Conservation (phyloP, 257 asterid species). For the Solanum pinnatisectum region DNA sequence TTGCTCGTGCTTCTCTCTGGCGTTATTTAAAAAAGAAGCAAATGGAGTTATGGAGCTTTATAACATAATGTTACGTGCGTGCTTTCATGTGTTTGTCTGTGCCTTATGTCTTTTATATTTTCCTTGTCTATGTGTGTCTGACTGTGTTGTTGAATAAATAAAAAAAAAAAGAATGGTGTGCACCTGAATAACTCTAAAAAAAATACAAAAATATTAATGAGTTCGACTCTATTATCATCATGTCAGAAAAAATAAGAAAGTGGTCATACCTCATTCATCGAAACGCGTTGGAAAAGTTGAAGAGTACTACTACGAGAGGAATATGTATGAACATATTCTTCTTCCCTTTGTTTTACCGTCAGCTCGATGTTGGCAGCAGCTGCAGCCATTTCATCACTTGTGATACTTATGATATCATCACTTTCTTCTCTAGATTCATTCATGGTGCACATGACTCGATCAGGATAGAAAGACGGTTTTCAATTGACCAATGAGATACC, state of each 20-base stretch:
- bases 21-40: not conserved
- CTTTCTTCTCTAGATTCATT: constrained; percentile 1
- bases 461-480: not conserved
- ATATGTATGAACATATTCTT: not conserved
- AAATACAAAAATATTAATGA: not conserved
- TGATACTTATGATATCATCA: not conserved
- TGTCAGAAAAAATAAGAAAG: not conserved
- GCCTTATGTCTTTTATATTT: not conserved
- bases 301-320: not conserved
- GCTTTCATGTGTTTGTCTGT: not conserved
- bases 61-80: not conserved
- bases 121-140: not conserved
- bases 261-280: not conserved
- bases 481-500: not conserved
- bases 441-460: not conserved
- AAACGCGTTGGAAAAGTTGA: not conserved
- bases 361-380: not conserved
- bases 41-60: not conserved
- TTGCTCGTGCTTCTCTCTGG: not conserved
- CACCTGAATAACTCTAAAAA: not conserved
- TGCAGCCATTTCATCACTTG: not conserved
- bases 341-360: not conserved
- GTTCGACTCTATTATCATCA: not conserved
- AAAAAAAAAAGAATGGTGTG: not conserved
- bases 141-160: not conserved